Evolutionary conservation across 768 basidiomycete genomes (phyloP), one percentile per base, ranked within the genome.

Genomic region (Tricholomella constricta): DNA sequence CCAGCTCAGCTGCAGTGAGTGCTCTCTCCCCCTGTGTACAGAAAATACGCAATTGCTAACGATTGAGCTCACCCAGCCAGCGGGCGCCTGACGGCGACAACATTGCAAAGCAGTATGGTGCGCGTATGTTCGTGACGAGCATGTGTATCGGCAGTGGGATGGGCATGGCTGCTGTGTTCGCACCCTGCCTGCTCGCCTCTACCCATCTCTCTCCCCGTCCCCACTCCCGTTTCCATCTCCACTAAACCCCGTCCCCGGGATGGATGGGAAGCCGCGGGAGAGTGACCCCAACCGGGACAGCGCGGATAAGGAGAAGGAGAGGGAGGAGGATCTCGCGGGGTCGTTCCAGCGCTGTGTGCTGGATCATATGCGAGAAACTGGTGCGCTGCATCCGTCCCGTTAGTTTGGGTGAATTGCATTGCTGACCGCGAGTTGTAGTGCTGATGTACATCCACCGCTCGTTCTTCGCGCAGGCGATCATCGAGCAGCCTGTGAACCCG

Each of bases 81-180:
- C 60, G 88, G 91, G 10, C 77, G 94, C n/a, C 94, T 95, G 72
- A 79, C 96, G 51, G 91, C 89, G 0, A 96, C 94, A 86, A 80
- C 65, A 85, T 93, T 45, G 88, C 89, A n/a, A 92, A 84, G 76
- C 83, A 91, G 66, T 86, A 83, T 38, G 81, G 80, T 17, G 78
- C 78, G 23, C 86, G 87, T 66, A 73, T 96, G 54, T 94, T 96
- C 57, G 85, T 89, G 31, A 94, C 91, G 3, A 87, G 84, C 60
- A 96, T 96, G 94, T 95, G 93, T 65, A 86, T 94, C 64, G 92
- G 92, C 7, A 83, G 81, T 9, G 91, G 92, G 20, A 93, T 94
- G 89, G 91, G 91, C 35, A 92, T 94, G 89, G 91, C 91, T 26
- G 89, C 84, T 36, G 76, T 94, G 2, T 88, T 94, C 63, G 89